These are phyloP conservation scores for Beta corolliflora DNA, from an alignment of 179 eudicot genomes.

Conservation along the genomic window DNA sequence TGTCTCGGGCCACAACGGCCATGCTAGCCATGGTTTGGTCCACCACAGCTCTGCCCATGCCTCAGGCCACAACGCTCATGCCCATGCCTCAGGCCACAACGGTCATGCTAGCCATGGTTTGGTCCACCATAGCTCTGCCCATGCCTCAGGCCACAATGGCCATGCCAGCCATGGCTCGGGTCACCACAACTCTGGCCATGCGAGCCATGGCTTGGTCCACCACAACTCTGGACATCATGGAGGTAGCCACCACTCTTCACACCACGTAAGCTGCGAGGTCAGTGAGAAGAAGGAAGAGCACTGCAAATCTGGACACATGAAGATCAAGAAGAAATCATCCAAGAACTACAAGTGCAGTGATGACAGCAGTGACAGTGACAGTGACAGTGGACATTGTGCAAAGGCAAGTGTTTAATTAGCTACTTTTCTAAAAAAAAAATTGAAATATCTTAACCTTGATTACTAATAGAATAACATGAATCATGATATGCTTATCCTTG, in stretches of 20 bases:
- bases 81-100: conserved; percentile 2
- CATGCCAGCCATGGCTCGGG: conserved; percentile 5
- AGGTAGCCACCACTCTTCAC: conserved; percentile 21
- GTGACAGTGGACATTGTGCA: conserved; percentile 30
- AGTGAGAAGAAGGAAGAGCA: conserved; percentile 27
- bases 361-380: conserved; percentile 29
- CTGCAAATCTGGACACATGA: conserved; percentile 23
- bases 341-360: conserved; percentile 24
- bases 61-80: not conserved
- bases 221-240: conserved; percentile 15
- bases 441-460: not conserved
- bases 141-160: conserved; percentile 12
- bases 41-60: conserved; percentile 3
- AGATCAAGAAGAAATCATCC: conserved; percentile 34
- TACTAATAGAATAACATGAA: not conserved
- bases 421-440: not conserved
- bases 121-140: conserved; percentile 4
- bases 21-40: conserved; percentile 10
- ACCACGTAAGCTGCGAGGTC: conserved; percentile 19
- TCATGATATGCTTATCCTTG: not conserved
- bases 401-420: conserved; percentile 13
- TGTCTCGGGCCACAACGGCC: conserved; percentile 8
- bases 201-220: not conserved
- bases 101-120: not conserved
- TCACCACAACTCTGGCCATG: conserved; percentile 4